Base-by-base conservation (phyloP, 164 flowering plant species). In the Amborella trichopoda region DNA sequence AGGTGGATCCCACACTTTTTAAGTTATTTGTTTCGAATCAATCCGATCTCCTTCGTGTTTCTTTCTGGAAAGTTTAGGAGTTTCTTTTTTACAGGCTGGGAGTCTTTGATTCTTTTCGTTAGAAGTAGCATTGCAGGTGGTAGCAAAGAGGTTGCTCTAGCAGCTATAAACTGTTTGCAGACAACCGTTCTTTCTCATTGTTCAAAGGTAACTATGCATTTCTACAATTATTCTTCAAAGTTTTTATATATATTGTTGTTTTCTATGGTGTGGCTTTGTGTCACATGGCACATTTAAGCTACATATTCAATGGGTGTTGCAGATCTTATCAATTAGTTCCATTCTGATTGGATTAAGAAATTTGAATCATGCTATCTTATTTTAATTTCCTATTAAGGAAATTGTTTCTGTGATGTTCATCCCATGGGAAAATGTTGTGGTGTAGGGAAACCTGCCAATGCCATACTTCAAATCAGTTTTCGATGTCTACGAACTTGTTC, bases 81-180 rank as follows among this genome's bases (percentile, higher is more conserved):
- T 30, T 6, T 30, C 34, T 30, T 48, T 50, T 28, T 33, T 68
- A 56, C 71, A 93, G 99, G 96, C 49, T 93, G 99, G 99, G 85
- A 93, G 45, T 71, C 95, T 46, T 59, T 93, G 69, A 71, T 88
- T 48, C 58, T 58, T 62, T 69, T 74, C 65, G 83, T 81, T 3
- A 76, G 74, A 58, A 77, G 71, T 61, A 83, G 85, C 71, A 79
- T 79, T 60, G 63, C 70, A 50, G 65, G 72, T 71, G 94, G 96
- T 43, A 93, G 91, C 61, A 93, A 93, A 72, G 99, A 93, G 68
- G 94, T 93, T 54, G 80, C 91, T 50, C 73, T 88, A 64, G 99
- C 99, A 11, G 96, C 95, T 44, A 66, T 88, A 52, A 85, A 68
- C 63, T 88, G 96, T 60, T 71, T 93, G 38, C 96, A 88, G 72